Base-by-base conservation (phyloP, 208 protist genomes). In the Leishmania amazonensis region DNA sequence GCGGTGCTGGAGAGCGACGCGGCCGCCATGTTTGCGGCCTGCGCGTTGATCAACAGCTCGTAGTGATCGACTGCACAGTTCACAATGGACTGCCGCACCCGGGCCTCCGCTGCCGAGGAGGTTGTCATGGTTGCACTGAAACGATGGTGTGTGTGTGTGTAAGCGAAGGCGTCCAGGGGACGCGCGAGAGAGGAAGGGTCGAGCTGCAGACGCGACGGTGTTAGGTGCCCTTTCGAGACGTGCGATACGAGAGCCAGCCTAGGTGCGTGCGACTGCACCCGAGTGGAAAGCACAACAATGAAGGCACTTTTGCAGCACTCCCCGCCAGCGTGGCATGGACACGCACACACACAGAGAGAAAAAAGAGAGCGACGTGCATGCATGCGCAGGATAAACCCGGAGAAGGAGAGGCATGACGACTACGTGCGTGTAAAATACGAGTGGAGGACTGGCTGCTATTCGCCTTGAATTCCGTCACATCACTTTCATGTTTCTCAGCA, bases 51-150 rank as follows among this genome's bases (percentile, higher is more conserved):
- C 13, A 97, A 68, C 17, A 96, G 76, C 11, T 93, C 85, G 76
- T 92, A 94, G 81, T 94, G 84, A 49, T 91, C 88, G 67, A 95
- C 92, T 11, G 88, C 90, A 38, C 89, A 90, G 71, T 95, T 89
- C 7, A 93, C 89, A 64, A 97, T 93, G 15, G 84, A 81, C 62
- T 85, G 81, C 42, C 87, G 90, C 71, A 94, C 83, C 8, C 87
- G 85, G 17, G 80, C 72, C 78, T 91, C 91, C 38, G 94, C 89
- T 4, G 78, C 70, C 24, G 65, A 83, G 47, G 49, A 49, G 17
- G 42, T 42, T 51, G 75, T 2, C 75, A 88, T 81, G 57, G 28
- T 40, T 15, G 31, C 21, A 67, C 51, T n/a, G 45, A 53, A 74
- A 35, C 28, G 45, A 5, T 21, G 70, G 4, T 8, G 65, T 15